phyloP scores from a whole-genome alignment of 1,139 yeast genomes.

The Blastobotrys persicus region DNA sequence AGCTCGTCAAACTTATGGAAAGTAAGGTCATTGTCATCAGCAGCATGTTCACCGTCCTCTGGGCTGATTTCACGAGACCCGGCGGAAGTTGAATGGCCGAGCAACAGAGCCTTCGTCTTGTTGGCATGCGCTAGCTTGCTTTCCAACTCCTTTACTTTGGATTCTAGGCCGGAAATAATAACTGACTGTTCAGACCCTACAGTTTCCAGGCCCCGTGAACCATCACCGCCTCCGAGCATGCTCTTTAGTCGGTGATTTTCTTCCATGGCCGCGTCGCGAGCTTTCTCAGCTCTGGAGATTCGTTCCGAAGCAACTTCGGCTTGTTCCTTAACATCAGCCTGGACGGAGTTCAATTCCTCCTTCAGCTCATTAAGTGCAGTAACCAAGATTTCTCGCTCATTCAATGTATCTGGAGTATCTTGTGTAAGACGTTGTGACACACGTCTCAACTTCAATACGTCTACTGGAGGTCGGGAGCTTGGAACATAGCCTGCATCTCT shows the following conservation, averaged over 20 bases:
- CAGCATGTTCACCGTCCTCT: conserved; percentile 8
- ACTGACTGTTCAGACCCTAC: conserved; percentile 5
- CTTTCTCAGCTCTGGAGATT: conserved; percentile 30
- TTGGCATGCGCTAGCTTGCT: conserved; percentile 9
- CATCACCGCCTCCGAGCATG: conserved; percentile 11
- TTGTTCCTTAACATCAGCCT: conserved; percentile 33
- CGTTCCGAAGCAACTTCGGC: conserved; percentile 36
- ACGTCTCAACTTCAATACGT: conserved; percentile 31
- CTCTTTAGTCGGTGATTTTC: conserved; percentile 10
- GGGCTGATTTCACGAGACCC: conserved; percentile 3
- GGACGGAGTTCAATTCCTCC: conserved; percentile 36
- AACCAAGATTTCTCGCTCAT: conserved; percentile 33
- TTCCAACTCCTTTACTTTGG: conserved; percentile 13
- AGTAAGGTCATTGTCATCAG: neutral
- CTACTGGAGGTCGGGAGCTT: conserved; percentile 31
- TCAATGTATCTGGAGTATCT: conserved; percentile 28
- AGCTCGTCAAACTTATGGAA: conserved; percentile 16
- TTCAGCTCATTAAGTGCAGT: conserved; percentile 36
- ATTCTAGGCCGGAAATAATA: conserved; percentile 4
- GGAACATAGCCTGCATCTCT: conserved; percentile 33
- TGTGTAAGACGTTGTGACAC: conserved; percentile 33
- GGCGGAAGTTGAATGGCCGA: conserved; percentile 9
- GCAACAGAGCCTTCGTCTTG: conserved; percentile 1
- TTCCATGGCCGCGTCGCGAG: conserved; percentile 28
- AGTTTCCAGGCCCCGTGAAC: conserved; percentile 3